A percentile compares a stretch with the other conserved stretches of the same genome.
phyloP scores from a whole-genome alignment of 345 rosid species.

The Conringia planisiliqua region DNA sequence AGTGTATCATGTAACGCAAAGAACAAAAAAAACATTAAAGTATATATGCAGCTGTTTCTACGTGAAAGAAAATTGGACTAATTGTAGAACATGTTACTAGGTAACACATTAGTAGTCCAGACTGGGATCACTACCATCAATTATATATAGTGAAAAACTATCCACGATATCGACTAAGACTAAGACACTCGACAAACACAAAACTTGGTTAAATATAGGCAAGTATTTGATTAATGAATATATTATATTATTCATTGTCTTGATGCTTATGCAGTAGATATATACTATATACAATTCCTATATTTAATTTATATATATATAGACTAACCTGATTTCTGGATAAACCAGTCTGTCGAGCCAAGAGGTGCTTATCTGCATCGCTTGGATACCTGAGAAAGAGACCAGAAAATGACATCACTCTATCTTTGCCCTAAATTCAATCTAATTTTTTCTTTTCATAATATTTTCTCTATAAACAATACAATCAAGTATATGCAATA shows the following conservation, averaged over 20 bases:
- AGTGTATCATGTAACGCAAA: not conserved
- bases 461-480: constrained; percentile 4
- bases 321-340: constrained; percentile 88
- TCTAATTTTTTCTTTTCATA: not conserved
- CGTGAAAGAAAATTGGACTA: not conserved
- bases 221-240: not conserved
- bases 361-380: constrained; percentile 98
- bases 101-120: not conserved
- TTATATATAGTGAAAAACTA: not conserved
- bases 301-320: not conserved
- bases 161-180: not conserved
- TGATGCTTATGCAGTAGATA: not conserved
- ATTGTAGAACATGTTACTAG: not conserved
- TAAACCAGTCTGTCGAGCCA: constrained; percentile 97
- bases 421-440: constrained; percentile 31
- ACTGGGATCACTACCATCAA: not conserved
- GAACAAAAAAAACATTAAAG: not conserved
- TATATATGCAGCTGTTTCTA: not conserved
- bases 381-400: constrained; percentile 98
- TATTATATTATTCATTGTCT: not conserved
- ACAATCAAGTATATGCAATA: constrained; percentile 21
- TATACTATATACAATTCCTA: not conserved
- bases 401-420: constrained; percentile 77
- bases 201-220: not conserved
- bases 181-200: not conserved